phyloP scores from a whole-genome alignment of 2,329 filamentous ascomycete genomes.

The Fusarium pseudocircinatum region DNA sequence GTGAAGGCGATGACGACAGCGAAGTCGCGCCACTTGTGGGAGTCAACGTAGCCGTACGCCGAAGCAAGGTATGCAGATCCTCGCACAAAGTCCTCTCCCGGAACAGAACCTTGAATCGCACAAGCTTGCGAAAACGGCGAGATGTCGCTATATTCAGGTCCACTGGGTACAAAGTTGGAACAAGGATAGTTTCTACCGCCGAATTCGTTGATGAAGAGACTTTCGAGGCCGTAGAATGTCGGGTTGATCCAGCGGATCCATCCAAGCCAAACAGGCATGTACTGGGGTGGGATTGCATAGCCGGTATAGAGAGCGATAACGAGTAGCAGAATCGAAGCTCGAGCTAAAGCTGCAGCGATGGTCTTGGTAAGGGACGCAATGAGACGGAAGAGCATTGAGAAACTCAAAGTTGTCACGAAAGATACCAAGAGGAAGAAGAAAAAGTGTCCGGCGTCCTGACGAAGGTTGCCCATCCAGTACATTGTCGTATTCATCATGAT shows the following conservation, averaged over 20 bases:
- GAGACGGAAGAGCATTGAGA: conserved; percentile 69
- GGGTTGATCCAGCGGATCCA: conserved; percentile 74
- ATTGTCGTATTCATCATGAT: conserved; percentile 57
- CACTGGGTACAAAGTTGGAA: conserved; percentile 48
- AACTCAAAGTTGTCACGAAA: conserved; percentile 65
- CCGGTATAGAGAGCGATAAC: conserved; percentile 60
- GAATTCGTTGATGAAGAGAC: conserved; percentile 72
- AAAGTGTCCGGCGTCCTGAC: conserved; percentile 63
- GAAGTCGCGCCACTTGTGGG: conserved; percentile 38
- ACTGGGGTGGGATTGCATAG: conserved; percentile 53
- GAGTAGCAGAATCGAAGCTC: conserved; percentile 38
- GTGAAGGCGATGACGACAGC: conserved; percentile 35
- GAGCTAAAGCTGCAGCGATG: conserved; percentile 39
- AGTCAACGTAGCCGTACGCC: conserved; percentile 22
- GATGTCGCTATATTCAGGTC: conserved; percentile 26
- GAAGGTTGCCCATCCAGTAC: conserved; percentile 74
- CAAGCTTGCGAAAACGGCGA: conserved; percentile 12
- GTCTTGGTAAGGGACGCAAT: conserved; percentile 43
- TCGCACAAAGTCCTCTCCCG: conserved; percentile 26
- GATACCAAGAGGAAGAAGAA: conserved; percentile 60
- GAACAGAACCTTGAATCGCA: conserved; percentile 15
- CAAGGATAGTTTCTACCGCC: conserved; percentile 59
- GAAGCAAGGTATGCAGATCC: conserved; percentile 24
- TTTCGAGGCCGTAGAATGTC: conserved; percentile 71
- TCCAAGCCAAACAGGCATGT: conserved; percentile 62